Base-by-base conservation (phyloP, 2,329 filamentous ascomycete species). In the Colletotrichum sojae region DNA sequence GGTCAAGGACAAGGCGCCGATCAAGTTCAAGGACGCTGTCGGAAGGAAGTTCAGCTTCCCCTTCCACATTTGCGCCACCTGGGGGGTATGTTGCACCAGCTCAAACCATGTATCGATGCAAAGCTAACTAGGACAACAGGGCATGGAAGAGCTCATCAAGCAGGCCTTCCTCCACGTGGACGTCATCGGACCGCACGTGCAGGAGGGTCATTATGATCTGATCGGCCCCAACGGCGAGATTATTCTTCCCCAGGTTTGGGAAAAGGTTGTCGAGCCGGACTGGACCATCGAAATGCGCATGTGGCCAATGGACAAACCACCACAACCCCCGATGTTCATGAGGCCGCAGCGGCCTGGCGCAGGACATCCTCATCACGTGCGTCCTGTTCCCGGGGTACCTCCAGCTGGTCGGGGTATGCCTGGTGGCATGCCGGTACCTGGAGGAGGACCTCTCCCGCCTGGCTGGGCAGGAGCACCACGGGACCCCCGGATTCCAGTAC, bases 41-140 rank as follows among this genome's bases (percentile, higher is more conserved):
- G 93, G 94, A 39, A 88, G 95, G 73, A 97, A 97, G 79, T 98
- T 97, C 79, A 96, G 90, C 80, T 97, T 98, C 76, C 95, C 95
- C 1, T 97, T 91, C 81, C 89, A 95, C 71, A 80, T 97, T 36
- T 97, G 94, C 80, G 89, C 90, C 75, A 96, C 91, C 3, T 97
- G 94, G 94, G 84, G 86, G 83, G 93, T 95, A 89, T 78, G 89
- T 87, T 63, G 16, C 27, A 52, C 16, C 20, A 6, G 15, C 20
- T 48, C 25, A n/a, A 6, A 8, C n/a, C 13, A 31, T 36, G 6
- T 39, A 22, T 20, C 6, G 31, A 54, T 48, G 46, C 22, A 12
- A 46, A 71, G 40, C 73, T 81, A 73, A 80, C 70, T 8, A 39
- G 53, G 55, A 16, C n/a, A 27, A 12, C 27, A 95, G 92, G 92